Conservation (phyloP, 2,329 filamentous ascomycete genomes). For the Aspergillus pseudoterreus region DNA sequence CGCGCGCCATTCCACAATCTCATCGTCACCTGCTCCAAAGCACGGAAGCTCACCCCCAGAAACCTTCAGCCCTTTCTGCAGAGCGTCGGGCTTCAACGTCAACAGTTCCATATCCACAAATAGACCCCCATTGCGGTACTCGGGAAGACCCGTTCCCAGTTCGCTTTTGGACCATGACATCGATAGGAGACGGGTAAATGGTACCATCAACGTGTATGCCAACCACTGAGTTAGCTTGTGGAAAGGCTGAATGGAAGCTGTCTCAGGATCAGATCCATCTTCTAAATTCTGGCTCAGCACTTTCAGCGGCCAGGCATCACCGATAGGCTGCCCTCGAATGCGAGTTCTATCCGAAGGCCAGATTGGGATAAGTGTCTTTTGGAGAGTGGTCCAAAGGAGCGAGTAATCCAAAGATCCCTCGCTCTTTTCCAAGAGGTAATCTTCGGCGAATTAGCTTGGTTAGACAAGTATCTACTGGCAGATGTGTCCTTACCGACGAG, state of each 20-base stretch:
- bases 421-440: conserved; percentile 36
- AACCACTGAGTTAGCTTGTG: conserved; percentile 70
- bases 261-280: conserved; percentile 2
- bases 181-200: conserved; percentile 53
- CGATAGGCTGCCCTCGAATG: conserved; percentile 42
- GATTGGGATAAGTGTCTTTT: conserved; percentile 32
- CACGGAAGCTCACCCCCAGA: conserved; percentile 35
- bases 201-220: conserved; percentile 68
- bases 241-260: conserved; percentile 46
- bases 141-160: conserved; percentile 64
- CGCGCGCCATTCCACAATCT: conserved; percentile 1
- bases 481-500: conserved; percentile 41
- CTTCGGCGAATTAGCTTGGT: conserved; percentile 20
- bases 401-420: conserved; percentile 38
- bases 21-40: neutral
- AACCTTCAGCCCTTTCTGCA: conserved; percentile 43
- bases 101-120: conserved; percentile 60
- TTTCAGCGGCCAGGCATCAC: conserved; percentile 50
- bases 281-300: conserved; percentile 14
- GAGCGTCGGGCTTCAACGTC: conserved; percentile 46
- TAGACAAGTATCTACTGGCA: neutral
- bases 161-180: conserved; percentile 51
- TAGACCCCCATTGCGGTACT: conserved; percentile 69
- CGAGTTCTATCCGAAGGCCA: conserved; percentile 48
- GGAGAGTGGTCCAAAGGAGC: conserved; percentile 47